Evolutionary conservation across 495 filamentous ascomycete genomes (phyloP).

Genomic region (Apiosordaria backusii): DNA sequence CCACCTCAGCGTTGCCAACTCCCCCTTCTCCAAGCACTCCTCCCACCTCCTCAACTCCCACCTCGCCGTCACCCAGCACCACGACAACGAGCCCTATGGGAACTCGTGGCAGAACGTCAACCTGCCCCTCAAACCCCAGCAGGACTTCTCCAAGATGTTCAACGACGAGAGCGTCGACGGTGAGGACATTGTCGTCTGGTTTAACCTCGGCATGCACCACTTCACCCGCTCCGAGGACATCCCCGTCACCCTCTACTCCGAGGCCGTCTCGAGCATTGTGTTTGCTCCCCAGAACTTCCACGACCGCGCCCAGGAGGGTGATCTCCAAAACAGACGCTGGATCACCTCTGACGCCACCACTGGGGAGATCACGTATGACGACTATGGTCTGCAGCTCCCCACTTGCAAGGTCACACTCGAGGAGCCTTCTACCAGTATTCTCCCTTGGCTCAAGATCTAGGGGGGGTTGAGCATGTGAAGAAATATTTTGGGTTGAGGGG

Average conservation of each 20-base stretch:
- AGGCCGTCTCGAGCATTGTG: constrained; percentile 43
- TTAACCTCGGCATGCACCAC: constrained; percentile 60
- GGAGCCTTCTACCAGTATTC: constrained; percentile 19
- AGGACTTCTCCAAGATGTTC: constrained; percentile 54
- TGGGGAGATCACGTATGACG: constrained; percentile 15
- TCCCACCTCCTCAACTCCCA: constrained; percentile 48
- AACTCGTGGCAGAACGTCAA: constrained; percentile 49
- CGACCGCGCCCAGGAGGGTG: constrained; percentile 24
- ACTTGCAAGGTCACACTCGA: constrained; percentile 16
- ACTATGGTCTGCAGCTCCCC: constrained; percentile 19
- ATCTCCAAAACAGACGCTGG: constrained; percentile 20
- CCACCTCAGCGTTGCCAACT: constrained; percentile 48
- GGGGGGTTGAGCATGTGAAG: neutral
- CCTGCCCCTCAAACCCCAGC: constrained; percentile 44
- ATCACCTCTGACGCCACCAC: constrained; percentile 11
- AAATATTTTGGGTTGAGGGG: neutral
- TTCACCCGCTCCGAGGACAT: constrained; percentile 53
- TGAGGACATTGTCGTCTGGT: constrained; percentile 47
- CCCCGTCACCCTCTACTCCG: constrained; percentile 50
- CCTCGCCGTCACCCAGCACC: constrained; percentile 47
- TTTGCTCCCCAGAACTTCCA: constrained; percentile 48
- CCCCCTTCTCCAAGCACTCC: constrained; percentile 42
- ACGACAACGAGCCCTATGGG: constrained; percentile 52
- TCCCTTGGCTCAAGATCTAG: constrained; percentile 7
- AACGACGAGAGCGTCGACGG: constrained; percentile 50